These are phyloP conservation scores for Globisporangium radiosum DNA, from an alignment of 352 stramenopile species.

Conservation along the genomic window DNA sequence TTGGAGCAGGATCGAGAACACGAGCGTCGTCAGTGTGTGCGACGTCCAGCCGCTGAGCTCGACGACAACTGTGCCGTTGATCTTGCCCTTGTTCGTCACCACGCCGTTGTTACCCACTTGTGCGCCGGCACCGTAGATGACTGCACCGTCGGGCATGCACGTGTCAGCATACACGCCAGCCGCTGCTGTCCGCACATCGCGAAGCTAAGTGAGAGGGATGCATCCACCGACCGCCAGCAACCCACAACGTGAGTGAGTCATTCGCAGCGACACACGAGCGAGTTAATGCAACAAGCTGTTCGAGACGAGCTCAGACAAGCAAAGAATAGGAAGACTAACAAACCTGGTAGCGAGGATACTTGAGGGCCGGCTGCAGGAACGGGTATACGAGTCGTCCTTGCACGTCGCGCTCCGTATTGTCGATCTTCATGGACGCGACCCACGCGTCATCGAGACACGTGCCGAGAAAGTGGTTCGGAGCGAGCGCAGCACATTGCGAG, in stretches of 20 bases:
- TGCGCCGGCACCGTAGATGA: background rate
- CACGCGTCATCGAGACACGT: constrained; percentile 33
- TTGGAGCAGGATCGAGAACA: constrained; percentile 30
- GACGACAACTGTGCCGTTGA: constrained; percentile 23
- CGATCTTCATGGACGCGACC: constrained; percentile 18
- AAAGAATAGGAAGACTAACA: background rate
- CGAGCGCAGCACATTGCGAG: background rate
- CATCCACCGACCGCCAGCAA: too few species aligned
- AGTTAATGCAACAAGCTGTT: too few species aligned
- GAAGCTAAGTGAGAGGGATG: background rate
- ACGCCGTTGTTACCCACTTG: background rate
- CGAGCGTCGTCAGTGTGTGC: constrained; percentile 27
- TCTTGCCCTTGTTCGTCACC: constrained; percentile 4
- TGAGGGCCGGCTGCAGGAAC: constrained; percentile 32
- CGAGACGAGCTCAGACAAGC: too few species aligned
- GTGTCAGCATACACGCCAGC: constrained; percentile 1
- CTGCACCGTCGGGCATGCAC: constrained; percentile 3
- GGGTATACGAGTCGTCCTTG: constrained; percentile 25
- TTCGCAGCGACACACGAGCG: too few species aligned
- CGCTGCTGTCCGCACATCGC: background rate
- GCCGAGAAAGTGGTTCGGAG: constrained; percentile 39
- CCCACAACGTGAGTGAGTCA: too few species aligned
- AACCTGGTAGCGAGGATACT: constrained; percentile 16
- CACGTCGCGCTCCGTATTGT: constrained; percentile 19
- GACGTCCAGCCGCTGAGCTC: constrained; percentile 35